Base-by-base conservation (phyloP, 2,329 filamentous ascomycete genomes). In the Clonostachys byssicola region DNA sequence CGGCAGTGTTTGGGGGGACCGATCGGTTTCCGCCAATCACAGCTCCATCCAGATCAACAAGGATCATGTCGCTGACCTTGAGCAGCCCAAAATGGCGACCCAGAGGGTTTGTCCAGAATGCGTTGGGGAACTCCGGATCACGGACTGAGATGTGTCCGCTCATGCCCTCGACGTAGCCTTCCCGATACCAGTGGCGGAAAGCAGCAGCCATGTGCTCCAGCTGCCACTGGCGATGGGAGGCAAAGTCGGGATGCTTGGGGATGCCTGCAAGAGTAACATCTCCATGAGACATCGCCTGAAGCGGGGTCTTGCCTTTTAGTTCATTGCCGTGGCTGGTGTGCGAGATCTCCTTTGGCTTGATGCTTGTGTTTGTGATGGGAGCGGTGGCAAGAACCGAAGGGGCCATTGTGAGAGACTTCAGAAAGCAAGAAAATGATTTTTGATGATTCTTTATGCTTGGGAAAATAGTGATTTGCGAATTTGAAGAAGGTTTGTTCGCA, bases 91-190 rank as follows among this genome's bases (percentile, higher is more conserved):
- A 89, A 61, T 88, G 85, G 18, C 71, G 70, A 4, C 81, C 82
- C 0, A 89, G 18, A 62, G 85, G 67, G 79, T 89, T 74, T 18
- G 17, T 87, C 85, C 85, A 88, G 63, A 86, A 84, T 1, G 72
- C 73, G 46, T 81, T 65, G 1, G 68, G 65, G 51, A 77, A 67
- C 58, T 85, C 81, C 0, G 83, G 82, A 54, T 86, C 83, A 12
- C 83, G 73, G 1, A 86, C 78, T 4, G 70, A 76, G 49, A 87
- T 87, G 61, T 87, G 83, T 1, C 85, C 85, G 33, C 74, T 73
- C 70, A 86, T 85, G 46, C 85, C 85, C 63, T 88, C 85, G 1
- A 79, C 82, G 62, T 80, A 86, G 44, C 80, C 81, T 55, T 80
- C 76, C 42, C 83, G 75, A 2, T 81, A 72, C 60, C 86, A 87